Percentiles rank a stretch among this genome's conserved stretches.
Evolutionary conservation across 257 asterid genomes (phyloP).

Genomic region (Primulina huaijiensis): DNA sequence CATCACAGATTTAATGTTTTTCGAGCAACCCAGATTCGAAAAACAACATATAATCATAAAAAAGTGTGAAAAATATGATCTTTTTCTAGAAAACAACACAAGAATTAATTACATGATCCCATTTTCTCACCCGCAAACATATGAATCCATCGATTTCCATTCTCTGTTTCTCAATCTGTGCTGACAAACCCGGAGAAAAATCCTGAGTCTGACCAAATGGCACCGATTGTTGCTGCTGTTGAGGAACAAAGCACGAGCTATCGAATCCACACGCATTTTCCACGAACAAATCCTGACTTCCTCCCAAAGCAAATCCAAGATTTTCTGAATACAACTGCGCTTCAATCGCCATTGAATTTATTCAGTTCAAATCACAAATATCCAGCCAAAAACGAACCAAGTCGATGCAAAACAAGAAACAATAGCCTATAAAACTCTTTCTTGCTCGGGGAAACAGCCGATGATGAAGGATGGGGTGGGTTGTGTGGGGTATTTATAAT

Average conservation of each 20-base stretch:
- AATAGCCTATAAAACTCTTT: background rate
- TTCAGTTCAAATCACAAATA: no score
- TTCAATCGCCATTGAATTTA: conserved; percentile 52
- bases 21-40: background rate
- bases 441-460: background rate
- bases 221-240: conserved; percentile 19
- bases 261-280: conserved; percentile 43
- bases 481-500: background rate
- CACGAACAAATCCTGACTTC: conserved; percentile 38
- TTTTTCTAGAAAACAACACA: background rate
- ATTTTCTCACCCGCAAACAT: conserved; percentile 45
- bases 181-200: conserved; percentile 24
- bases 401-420: background rate
- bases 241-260: conserved; percentile 15
- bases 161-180: conserved; percentile 45
- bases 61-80: no score
- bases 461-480: background rate
- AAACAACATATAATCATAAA: background rate
- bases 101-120: background rate
- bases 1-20: background rate
- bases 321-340: conserved; percentile 54
- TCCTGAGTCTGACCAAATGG: conserved; percentile 33
- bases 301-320: conserved; percentile 32
- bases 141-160: conserved; percentile 54
- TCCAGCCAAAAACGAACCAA: background rate